Conservation (phyloP, 306 rosid genomes). For the Chamaecrista fasciculata region DNA sequence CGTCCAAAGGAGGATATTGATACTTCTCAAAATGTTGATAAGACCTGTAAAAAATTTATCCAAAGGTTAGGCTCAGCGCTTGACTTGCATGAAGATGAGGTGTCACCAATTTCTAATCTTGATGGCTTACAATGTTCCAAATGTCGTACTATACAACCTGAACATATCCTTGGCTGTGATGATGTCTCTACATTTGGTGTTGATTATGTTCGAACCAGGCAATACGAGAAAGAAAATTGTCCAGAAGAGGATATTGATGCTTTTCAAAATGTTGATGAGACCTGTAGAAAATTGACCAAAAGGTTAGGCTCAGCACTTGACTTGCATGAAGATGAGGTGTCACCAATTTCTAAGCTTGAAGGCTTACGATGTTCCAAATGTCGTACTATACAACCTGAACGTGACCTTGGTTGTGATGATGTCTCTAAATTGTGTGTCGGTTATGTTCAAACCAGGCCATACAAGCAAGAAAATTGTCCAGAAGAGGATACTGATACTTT, state of each 20-base stretch:
- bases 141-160: constrained; percentile 79
- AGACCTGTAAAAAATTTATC: no score
- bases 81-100: constrained; percentile 34
- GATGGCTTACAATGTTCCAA: constrained; percentile 76
- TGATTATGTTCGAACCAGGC: constrained; percentile 55
- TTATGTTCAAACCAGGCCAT: constrained; percentile 49
- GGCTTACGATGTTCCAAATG: constrained; percentile 88
- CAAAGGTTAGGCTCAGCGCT: constrained; percentile 15
- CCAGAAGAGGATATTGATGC: constrained; percentile 12
- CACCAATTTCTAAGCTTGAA: constrained; percentile 33
- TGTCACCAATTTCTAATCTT: constrained; percentile 32
- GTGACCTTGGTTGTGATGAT: constrained; percentile 64
- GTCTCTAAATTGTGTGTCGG: constrained; percentile 59
- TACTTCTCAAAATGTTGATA: constrained; percentile 21
- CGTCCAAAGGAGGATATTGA: constrained; percentile 17
- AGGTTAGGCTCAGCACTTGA: constrained; percentile 25
- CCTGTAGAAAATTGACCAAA: no score
- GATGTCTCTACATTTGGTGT: constrained; percentile 46
- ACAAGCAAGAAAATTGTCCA: constrained; percentile 30
- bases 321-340: constrained; percentile 29
- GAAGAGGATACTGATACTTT: constrained; percentile 11
- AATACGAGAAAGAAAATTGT: constrained; percentile 37
- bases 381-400: constrained; percentile 75
- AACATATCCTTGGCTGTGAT: constrained; percentile 71
- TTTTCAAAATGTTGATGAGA: constrained; percentile 25